These are phyloP conservation scores for Chaetomiaceae sp. DNA, from an alignment of 2,329 filamentous ascomycete species.

Conservation along the genomic window DNA sequence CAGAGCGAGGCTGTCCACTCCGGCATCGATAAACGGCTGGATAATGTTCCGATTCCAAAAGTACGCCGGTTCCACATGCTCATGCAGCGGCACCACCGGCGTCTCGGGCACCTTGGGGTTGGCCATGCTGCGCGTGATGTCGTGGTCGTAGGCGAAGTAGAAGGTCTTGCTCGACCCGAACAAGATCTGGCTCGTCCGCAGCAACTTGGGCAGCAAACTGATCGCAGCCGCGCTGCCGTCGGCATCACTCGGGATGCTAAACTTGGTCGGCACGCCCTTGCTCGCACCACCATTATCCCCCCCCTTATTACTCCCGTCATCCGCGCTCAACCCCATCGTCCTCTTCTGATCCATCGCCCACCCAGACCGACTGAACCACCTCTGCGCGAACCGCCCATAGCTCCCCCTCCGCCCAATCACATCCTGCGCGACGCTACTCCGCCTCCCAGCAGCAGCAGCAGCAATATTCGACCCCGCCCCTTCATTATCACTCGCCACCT, in stretches of 20 bases:
- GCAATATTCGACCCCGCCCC: neutral
- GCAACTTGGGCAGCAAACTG: conserved; percentile 72
- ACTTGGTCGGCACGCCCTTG: conserved; percentile 14
- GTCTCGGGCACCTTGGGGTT: conserved; percentile 36
- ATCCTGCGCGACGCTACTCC: conserved; percentile 75
- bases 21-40: conserved; percentile 67
- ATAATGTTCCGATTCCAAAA: conserved; percentile 88
- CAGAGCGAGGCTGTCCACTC: conserved; percentile 66
- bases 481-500: conserved; percentile 9
- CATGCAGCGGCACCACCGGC: conserved; percentile 57
- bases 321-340: conserved; percentile 63
- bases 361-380: conserved; percentile 84
- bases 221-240: conserved; percentile 34
- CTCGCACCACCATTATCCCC: neutral
- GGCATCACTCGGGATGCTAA: conserved; percentile 29
- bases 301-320: conserved; percentile 14
- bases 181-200: conserved; percentile 78
- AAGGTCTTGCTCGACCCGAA: conserved; percentile 81
- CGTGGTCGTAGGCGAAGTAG: conserved; percentile 92
- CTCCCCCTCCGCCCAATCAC: conserved; percentile 78
- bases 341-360: conserved; percentile 71
- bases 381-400: conserved; percentile 83
- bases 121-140: conserved; percentile 68
- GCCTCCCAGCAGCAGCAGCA: neutral
- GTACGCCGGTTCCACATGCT: conserved; percentile 69